A percentile compares a stretch with the other conserved stretches of the same genome.
Conservation (phyloP, 2,329 filamentous ascomycete genomes). For the Trichoderma koningii region DNA sequence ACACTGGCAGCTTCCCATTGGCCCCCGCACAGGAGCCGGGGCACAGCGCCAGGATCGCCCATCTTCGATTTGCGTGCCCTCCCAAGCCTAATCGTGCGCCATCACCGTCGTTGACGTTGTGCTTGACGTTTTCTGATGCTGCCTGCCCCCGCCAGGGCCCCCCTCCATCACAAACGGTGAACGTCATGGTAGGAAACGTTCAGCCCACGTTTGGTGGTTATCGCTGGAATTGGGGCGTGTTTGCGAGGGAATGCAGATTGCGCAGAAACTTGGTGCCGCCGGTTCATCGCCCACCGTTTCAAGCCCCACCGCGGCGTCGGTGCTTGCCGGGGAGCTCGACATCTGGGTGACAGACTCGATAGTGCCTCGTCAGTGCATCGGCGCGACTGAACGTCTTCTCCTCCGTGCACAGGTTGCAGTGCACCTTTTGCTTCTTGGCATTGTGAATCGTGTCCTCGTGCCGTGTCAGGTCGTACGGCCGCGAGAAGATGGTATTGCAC, state of each 20-base stretch:
- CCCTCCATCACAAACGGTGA: not conserved
- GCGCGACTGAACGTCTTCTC: constrained; percentile 97
- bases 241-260: not conserved
- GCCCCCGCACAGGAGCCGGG: constrained; percentile 13
- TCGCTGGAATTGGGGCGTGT: not conserved
- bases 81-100: not conserved
- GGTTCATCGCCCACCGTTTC: constrained; percentile 10
- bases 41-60: constrained; percentile 16
- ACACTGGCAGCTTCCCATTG: constrained; percentile 21
- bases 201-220: not conserved
- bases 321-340: constrained; percentile 75
- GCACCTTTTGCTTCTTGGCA: constrained; percentile 87
- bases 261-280: not conserved
- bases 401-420: constrained; percentile 88
- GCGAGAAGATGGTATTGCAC: constrained; percentile 90
- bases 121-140: not conserved
- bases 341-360: constrained; percentile 91
- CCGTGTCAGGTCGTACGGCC: constrained; percentile 92
- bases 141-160: constrained; percentile 30
- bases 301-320: constrained; percentile 37
- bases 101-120: constrained; percentile 19
- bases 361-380: constrained; percentile 91
- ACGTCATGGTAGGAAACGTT: constrained; percentile 3
- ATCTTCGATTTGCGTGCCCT: constrained; percentile 22
- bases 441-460: constrained; percentile 99